Evolutionary conservation across 768 basidiomycete species (phyloP), one percentile per base, ranked within the genome.

Genomic region (Piloderma croceum): DNA sequence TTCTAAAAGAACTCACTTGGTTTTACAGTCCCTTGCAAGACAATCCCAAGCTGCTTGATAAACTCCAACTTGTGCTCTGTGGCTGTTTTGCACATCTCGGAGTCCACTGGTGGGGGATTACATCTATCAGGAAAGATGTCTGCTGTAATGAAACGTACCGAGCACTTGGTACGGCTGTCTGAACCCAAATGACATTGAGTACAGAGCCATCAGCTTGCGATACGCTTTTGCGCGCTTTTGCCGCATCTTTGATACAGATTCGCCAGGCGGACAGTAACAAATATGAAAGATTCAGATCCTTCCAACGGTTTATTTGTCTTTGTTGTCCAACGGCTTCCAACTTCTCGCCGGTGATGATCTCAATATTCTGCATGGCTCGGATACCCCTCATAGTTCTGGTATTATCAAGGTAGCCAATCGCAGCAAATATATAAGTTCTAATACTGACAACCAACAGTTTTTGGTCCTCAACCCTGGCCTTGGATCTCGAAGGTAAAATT

Each of bases 171-270:
- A 98, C 0, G 96, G 94, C 53, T 91, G 81, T 33, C 91, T 70
- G 61, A 97, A 98, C 5, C 86, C 86, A 61, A 97, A 97, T 2
- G 82, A 73, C 60, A 84, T 75, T 45, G 73, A 77, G 59, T 97
- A 97, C 36, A 93, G 67, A 12, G 80, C 74, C 93, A 99, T 98
- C 39, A 94, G 84, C 58, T 91, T 91, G 49, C 84, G 78, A 64
- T 97, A 97, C 1, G 83, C 77, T 63, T 99, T 99, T 20, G 92
- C 90, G 58, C 96, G 76, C 65, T 90, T 96, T 66, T 96, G 90
- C 41, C 92, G 74, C 96, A 99, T 99, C 25, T 50, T 60, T 41
- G 17, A 5, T 20, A 29, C 9, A 29, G 27, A 29, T 9, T 9
- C 27, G 10, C n/a, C n/a, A n/a, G n/a, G n/a, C n/a, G n/a, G n/a